Conservation (phyloP, 108 stramenopile species). For the Skeletonema menzelii region DNA sequence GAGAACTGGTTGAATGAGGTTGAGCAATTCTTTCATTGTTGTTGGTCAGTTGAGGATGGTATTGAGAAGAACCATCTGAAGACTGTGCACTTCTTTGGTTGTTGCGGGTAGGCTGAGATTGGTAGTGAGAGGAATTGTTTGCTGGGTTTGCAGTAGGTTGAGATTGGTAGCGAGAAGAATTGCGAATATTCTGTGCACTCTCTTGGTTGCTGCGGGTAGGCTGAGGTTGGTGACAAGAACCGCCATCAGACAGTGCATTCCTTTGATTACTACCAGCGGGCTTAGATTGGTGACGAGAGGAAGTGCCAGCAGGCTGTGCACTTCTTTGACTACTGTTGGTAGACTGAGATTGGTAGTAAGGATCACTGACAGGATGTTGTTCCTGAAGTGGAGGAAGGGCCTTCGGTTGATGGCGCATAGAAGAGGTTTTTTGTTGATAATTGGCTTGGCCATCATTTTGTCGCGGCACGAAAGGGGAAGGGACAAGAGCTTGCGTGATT, state of each 20-base stretch:
- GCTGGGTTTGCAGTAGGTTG: too few relatives aligned
- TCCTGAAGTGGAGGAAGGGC: background rate
- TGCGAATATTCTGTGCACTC: background rate
- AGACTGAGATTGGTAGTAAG: background rate
- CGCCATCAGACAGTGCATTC: too few relatives aligned
- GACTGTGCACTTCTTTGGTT: background rate
- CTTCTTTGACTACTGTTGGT: background rate
- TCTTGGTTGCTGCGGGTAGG: background rate
- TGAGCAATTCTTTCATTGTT: too few relatives aligned
- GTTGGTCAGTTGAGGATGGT: background rate
- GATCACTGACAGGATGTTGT: background rate
- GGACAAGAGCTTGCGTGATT: conserved; percentile 16
- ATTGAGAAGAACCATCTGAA: background rate
- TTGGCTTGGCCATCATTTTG: background rate
- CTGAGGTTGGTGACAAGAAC: background rate
- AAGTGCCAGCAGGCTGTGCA: background rate
- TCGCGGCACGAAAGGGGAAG: background rate
- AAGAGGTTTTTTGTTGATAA: background rate
- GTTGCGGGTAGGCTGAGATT: background rate
- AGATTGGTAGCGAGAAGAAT: background rate
- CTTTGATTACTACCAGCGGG: background rate
- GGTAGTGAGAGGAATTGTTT: background rate
- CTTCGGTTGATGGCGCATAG: background rate
- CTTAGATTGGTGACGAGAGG: background rate
- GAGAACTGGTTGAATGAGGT: too few relatives aligned